Evolutionary conservation across 345 rosid genomes (phyloP).

Genomic region (Eucalyptus marginata): DNA sequence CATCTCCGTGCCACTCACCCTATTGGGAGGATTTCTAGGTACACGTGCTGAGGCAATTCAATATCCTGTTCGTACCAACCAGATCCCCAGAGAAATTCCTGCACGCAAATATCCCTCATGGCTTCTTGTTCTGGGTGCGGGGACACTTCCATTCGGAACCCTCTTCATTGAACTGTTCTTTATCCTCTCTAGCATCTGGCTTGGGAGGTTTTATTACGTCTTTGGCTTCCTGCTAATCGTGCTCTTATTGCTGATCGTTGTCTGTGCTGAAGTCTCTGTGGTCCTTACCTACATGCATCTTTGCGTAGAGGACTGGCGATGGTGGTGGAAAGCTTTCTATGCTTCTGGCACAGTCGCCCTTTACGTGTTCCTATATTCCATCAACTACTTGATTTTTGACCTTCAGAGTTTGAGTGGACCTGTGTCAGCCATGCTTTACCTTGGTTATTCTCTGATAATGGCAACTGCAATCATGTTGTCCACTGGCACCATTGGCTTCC

Average conservation of each 20-base stretch:
- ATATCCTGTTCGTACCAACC: constrained; percentile 29
- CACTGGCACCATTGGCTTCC: constrained; percentile 34
- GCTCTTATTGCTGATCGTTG: constrained; percentile 17
- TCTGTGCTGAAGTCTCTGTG: constrained; percentile 38
- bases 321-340: constrained; percentile 52
- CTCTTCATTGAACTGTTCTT: constrained; percentile 34
- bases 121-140: constrained; percentile 43
- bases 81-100: constrained; percentile 39
- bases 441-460: constrained; percentile 32
- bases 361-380: constrained; percentile 28
- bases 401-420: constrained; percentile 41
- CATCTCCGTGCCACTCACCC: constrained; percentile 34
- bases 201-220: constrained; percentile 30
- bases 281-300: constrained; percentile 44
- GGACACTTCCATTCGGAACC: constrained; percentile 37
- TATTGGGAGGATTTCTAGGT: constrained; percentile 32
- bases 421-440: constrained; percentile 27
- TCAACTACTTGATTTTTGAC: constrained; percentile 32
- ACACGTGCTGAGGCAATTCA: constrained; percentile 21
- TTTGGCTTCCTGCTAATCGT: constrained; percentile 36
- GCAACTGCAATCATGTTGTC: constrained; percentile 36
- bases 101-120: constrained; percentile 34
- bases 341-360: constrained; percentile 36
- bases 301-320: constrained; percentile 38
- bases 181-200: constrained; percentile 44